A percentile compares a stretch with the other conserved stretches of the same genome.
phyloP scores from a whole-genome alignment of 2,329 filamentous ascomycete species.

The Raffaelea arxii region DNA sequence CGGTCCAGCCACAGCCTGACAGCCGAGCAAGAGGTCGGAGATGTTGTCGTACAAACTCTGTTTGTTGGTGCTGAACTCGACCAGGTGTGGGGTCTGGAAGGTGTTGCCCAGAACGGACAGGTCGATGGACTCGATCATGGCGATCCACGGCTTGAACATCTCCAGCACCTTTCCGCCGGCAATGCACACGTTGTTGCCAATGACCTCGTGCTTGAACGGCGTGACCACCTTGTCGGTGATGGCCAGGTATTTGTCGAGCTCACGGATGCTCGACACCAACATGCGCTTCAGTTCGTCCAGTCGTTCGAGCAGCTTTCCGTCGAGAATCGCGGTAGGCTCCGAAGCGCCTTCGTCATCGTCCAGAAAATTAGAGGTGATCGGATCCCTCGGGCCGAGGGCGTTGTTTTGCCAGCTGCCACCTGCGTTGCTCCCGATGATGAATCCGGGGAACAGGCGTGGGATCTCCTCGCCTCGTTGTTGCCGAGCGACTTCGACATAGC shows the following conservation, averaged over 20 bases:
- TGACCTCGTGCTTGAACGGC: conserved; percentile 63
- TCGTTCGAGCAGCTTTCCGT: conserved; percentile 67
- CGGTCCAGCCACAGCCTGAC: conserved; percentile 85
- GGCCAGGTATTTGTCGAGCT: conserved; percentile 74
- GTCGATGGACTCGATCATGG: conserved; percentile 85
- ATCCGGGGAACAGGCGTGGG: conserved; percentile 84
- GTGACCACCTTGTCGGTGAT: conserved; percentile 75
- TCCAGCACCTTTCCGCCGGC: conserved; percentile 75
- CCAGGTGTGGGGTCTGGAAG: conserved; percentile 74
- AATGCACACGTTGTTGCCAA: conserved; percentile 74
- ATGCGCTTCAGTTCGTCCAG: conserved; percentile 79
- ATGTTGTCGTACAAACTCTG: conserved; percentile 90
- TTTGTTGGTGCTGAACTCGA: conserved; percentile 83
- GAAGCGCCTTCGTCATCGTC: conserved; percentile 67
- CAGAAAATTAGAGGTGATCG: conserved; percentile 71
- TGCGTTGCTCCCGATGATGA: conserved; percentile 72
- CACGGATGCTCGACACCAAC: conserved; percentile 75
- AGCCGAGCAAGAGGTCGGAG: conserved; percentile 77
- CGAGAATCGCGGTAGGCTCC: conserved; percentile 66
- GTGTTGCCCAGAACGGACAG: conserved; percentile 67
- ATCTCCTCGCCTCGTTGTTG: conserved; percentile 92
- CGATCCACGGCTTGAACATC: conserved; percentile 81
- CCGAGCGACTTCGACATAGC: conserved; percentile 89
- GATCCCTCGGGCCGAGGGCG: conserved; percentile 54
- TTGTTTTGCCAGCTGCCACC: conserved; percentile 86